Evolutionary conservation across 768 basidiomycete species (phyloP).

Genomic region (Russula earlei): DNA sequence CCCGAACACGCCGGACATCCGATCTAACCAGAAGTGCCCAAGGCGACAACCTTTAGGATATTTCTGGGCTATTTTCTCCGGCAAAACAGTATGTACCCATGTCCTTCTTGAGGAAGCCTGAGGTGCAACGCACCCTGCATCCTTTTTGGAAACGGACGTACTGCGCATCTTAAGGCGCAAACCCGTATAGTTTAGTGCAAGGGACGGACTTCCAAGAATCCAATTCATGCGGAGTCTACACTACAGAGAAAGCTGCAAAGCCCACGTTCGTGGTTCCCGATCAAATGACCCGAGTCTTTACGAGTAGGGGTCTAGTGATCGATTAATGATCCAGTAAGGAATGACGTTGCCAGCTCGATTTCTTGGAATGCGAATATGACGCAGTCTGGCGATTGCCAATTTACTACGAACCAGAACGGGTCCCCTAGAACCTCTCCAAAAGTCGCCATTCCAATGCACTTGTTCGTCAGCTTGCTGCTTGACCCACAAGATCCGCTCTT

Average conservation of each 20-base stretch:
- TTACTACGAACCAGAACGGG: background rate
- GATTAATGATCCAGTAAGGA: background rate
- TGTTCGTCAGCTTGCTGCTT: background rate
- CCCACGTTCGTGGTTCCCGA: background rate
- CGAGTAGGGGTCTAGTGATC: too few species aligned
- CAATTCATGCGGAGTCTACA: background rate
- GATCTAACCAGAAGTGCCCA: conserved; percentile 4
- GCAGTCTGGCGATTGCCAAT: background rate
- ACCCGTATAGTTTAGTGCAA: background rate
- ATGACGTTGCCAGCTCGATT: background rate
- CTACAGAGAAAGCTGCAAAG: background rate
- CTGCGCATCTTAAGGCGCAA: background rate
- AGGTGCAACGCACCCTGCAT: background rate
- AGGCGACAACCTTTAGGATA: background rate
- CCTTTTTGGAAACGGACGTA: background rate
- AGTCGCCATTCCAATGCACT: background rate
- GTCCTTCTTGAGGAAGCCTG: background rate
- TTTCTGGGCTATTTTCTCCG: background rate
- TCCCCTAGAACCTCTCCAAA: background rate
- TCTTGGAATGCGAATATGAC: background rate
- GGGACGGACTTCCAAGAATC: conserved; percentile 5
- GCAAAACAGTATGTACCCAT: background rate
- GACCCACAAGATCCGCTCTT: background rate
- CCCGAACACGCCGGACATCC: background rate
- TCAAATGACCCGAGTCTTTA: background rate